Conservation (phyloP, 2,329 filamentous ascomycete species). For the Albophoma yamanashiensis region DNA sequence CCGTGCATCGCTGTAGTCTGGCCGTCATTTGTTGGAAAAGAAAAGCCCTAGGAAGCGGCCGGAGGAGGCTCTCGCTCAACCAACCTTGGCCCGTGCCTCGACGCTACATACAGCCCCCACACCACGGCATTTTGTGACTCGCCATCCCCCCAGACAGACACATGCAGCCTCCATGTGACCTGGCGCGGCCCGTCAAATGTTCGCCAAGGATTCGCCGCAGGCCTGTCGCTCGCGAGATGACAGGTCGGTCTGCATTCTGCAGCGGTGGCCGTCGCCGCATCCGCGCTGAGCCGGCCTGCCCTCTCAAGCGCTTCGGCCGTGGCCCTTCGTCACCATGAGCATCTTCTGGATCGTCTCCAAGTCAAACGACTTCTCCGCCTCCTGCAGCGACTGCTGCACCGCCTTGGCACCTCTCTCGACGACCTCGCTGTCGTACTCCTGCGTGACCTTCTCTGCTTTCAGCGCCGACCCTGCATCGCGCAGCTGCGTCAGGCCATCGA, state of each 20-base stretch:
- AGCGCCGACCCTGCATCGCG: slow-evolving; percentile 5
- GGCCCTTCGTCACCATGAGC: slow-evolving; percentile 20
- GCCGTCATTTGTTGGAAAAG: background rate
- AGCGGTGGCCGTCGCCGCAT: background rate
- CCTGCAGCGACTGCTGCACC: slow-evolving; percentile 20
- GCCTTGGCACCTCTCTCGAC: slow-evolving; percentile 20
- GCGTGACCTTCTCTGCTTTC: slow-evolving; percentile 8
- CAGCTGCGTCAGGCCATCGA: slow-evolving; percentile 18
- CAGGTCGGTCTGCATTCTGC: background rate
- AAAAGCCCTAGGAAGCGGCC: background rate
- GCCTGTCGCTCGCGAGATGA: background rate
- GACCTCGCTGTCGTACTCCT: slow-evolving; percentile 20
- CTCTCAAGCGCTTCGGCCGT: slow-evolving; percentile 7
- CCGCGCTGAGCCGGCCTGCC: background rate
- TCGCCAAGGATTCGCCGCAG: background rate
- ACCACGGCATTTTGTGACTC: background rate
- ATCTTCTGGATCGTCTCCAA: slow-evolving; percentile 16
- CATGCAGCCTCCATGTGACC: background rate
- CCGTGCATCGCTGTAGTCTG: background rate
- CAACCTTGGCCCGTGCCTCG: background rate
- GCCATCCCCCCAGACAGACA: background rate
- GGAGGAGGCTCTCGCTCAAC: background rate
- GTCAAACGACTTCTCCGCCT: slow-evolving; percentile 19
- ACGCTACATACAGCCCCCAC: background rate
- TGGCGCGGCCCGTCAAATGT: background rate